These are phyloP conservation scores for Ceratobasidium sp. DNA, from an alignment of 1,284 basidiomycete species.

Conservation along the genomic window DNA sequence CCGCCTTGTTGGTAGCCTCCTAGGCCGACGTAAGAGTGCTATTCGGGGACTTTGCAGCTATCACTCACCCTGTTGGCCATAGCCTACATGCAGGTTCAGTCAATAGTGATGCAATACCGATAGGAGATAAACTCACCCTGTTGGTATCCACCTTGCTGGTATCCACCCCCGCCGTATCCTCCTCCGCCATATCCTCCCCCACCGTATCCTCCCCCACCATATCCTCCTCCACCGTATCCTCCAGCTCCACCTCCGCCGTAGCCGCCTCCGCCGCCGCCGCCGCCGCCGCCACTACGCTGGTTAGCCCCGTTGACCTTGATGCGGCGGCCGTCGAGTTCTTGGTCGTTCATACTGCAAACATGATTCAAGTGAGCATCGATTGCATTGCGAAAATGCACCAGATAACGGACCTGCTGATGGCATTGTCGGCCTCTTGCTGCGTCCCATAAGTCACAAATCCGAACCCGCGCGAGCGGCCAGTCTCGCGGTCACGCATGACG, in stretches of 20 bases:
- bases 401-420: slow-evolving; percentile 58
- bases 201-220: background rate
- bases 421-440: slow-evolving; percentile 86
- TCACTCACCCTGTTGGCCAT: background rate
- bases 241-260: slow-evolving; percentile 2
- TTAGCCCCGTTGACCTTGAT: slow-evolving; percentile 97
- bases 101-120: too few relatives aligned
- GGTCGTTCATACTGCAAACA: slow-evolving; percentile 72
- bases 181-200: background rate
- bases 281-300: slow-evolving; percentile 47
- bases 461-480: slow-evolving; percentile 94
- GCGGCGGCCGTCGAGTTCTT: slow-evolving; percentile 91
- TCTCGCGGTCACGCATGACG: slow-evolving; percentile 97
- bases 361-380: slow-evolving; percentile 45
- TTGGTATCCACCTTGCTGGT: background rate
- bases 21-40: background rate
- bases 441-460: slow-evolving; percentile 97
- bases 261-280: slow-evolving; percentile 48
- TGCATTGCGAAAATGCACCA: background rate
- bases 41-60: background rate
- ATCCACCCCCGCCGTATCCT: too few relatives aligned
- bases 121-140: too few relatives aligned
- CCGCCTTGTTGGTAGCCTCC: background rate
- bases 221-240: background rate
- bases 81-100: background rate